phyloP scores from a whole-genome alignment of 2,329 filamentous ascomycete species.

The Paecilomyces formosus region DNA sequence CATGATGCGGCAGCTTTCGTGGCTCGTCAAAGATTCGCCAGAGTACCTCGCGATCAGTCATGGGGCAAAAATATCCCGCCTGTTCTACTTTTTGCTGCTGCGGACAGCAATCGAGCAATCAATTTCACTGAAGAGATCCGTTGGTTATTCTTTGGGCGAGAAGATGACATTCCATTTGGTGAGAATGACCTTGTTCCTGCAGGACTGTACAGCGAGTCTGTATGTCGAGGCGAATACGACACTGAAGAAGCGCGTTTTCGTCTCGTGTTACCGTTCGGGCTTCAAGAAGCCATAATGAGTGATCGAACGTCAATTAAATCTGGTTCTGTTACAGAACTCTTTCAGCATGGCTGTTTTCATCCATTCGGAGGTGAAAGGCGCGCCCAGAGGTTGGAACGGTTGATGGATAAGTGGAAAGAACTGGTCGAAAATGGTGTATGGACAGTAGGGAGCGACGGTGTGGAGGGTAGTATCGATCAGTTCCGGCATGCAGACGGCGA shows the following conservation, averaged over 20 bases:
- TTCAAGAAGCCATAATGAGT: neutral
- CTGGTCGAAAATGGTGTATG: constrained; percentile 12
- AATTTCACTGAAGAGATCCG: neutral
- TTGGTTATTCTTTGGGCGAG: neutral
- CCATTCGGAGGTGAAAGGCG: constrained; percentile 8
- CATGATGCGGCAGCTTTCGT: neutral
- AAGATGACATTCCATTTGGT: neutral
- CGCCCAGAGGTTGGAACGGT: constrained; percentile 9
- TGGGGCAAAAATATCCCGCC: neutral
- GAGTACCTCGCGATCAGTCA: neutral
- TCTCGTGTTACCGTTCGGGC: constrained; percentile 1
- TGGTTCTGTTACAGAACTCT: constrained; percentile 3
- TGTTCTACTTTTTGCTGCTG: neutral
- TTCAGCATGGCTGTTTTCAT: constrained; percentile 1
- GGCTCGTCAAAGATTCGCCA: neutral
- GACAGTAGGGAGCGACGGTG: constrained; percentile 11
- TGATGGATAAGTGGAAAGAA: constrained; percentile 9
- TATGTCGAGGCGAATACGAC: neutral
- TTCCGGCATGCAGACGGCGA: constrained; percentile 8
- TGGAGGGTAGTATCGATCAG: constrained; percentile 11
- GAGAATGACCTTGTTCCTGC: neutral
- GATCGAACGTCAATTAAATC: constrained; percentile 2
- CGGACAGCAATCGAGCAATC: neutral
- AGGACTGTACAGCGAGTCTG: constrained; percentile 3
- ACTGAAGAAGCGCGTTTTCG: constrained; percentile 3